phyloP scores from a whole-genome alignment of 768 basidiomycete genomes.

The Psilocybe sp. region DNA sequence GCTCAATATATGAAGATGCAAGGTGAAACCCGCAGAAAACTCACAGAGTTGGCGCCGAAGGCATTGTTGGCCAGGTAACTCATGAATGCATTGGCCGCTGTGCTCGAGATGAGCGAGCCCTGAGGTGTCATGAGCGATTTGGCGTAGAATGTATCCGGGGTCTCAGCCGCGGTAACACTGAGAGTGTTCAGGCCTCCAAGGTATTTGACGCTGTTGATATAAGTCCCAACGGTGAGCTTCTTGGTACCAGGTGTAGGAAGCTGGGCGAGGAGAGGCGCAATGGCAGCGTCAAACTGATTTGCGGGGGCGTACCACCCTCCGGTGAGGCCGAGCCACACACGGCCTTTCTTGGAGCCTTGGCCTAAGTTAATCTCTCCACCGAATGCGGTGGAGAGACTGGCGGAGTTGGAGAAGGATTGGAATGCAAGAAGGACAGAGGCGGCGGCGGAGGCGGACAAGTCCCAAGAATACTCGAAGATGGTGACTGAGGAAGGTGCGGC shows the following conservation, averaged over 20 bases:
- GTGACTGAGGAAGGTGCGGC: slow-evolving; percentile 31
- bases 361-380: slow-evolving; percentile 30
- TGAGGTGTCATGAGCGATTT: slow-evolving; percentile 42
- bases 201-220: slow-evolving; percentile 29
- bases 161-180: slow-evolving; percentile 14
- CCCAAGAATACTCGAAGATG: slow-evolving; percentile 36
- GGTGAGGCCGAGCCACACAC: slow-evolving; percentile 25
- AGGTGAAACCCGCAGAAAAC: slow-evolving; percentile 7
- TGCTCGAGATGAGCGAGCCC: slow-evolving; percentile 25
- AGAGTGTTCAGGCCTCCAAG: slow-evolving; percentile 26
- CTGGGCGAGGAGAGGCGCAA: slow-evolving; percentile 28
- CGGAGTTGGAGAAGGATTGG: slow-evolving; percentile 30
- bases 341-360: slow-evolving; percentile 24
- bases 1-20: neutral
- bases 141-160: slow-evolving; percentile 41
- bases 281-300: slow-evolving; percentile 18
- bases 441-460: slow-evolving; percentile 26
- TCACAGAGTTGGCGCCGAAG: slow-evolving; percentile 29
- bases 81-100: slow-evolving; percentile 34
- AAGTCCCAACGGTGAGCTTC: slow-evolving; percentile 20
- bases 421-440: slow-evolving; percentile 30
- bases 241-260: slow-evolving; percentile 21
- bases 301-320: slow-evolving; percentile 33
- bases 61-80: slow-evolving; percentile 38
- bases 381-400: slow-evolving; percentile 30